Base-by-base conservation (phyloP, 768 basidiomycete genomes). In the Crepidotus variabilis region DNA sequence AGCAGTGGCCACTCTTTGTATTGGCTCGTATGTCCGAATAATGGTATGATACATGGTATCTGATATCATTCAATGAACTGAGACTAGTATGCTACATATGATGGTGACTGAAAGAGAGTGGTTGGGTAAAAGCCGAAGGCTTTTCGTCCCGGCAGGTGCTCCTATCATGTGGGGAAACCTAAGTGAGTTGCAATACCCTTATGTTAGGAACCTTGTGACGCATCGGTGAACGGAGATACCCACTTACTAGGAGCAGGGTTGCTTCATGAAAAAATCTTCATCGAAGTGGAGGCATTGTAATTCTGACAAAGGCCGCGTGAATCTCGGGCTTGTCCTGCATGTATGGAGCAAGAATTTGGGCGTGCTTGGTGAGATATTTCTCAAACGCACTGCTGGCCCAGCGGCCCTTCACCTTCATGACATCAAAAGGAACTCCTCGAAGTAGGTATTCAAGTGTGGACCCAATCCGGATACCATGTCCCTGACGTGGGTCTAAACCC, bases 381-480 rank as follows among this genome's bases (percentile, higher is more conserved):
- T 58, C 35, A 46, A 69, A 76, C 1, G 70, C 64, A 7, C 76
- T 65, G 45, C 73, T 71, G 0, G 59, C 55, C 77, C 75, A 78
- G 0, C 67, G 48, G 0, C 75, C 72, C 22, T 65, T 75, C 0
- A 63, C 59, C 47, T 74, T 73, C 23, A 75, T 64, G 0, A 70
- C 69, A 3, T 77, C 70, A 39, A 78, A 72, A 5, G 73, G 69
- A 0, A 71, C 52, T 0, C 71, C 72, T 8, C 64, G 60, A 2
- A 77, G 66, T 0, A 77, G 66, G 55, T 74, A 75, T 53, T 72
- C 69, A 0, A 78, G 61, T 0, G 72, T 74, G 1, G 67, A 47
- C 2, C 70, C 68, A 56, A 68, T 67, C 39, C 63, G 60, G 28
- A 70, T 65, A 10, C 66, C 61, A 47, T 76, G 73, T 0, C 69